phyloP scores from a whole-genome alignment of 805 yeast genomes.

The Ogataea pilisensis region DNA sequence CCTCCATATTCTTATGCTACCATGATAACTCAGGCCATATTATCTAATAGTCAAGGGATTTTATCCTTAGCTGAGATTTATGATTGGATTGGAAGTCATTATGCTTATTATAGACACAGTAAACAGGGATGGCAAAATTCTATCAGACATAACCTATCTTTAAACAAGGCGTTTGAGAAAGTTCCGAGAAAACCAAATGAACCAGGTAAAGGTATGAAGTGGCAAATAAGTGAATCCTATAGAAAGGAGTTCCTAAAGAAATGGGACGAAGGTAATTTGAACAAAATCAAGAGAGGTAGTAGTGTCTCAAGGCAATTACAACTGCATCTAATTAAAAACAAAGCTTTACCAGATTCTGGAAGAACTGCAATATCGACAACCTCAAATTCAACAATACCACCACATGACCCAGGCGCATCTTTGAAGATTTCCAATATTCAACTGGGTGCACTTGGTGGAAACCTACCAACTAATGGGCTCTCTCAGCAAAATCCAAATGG shows the following conservation, averaged over 20 bases:
- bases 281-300: constrained; percentile 74
- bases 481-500: not conserved
- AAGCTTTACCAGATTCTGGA: constrained; percentile 46
- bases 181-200: constrained; percentile 94
- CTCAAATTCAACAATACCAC: not conserved
- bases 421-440: constrained; percentile 1
- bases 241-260: constrained; percentile 80
- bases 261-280: constrained; percentile 69
- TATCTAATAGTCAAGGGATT: constrained; percentile 83
- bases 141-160: constrained; percentile 88
- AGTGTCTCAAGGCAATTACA: constrained; percentile 78
- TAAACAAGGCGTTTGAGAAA: constrained; percentile 96
- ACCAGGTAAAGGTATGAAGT: constrained; percentile 99
- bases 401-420: not conserved
- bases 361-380: constrained; percentile 19
- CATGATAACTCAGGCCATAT: constrained; percentile 95
- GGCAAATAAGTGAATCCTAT: constrained; percentile 89
- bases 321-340: constrained; percentile 62
- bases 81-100: constrained; percentile 81
- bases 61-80: constrained; percentile 89
- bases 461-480: not conserved
- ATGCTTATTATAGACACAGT: constrained; percentile 86
- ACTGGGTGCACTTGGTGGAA: not conserved
- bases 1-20: constrained; percentile 98
- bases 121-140: constrained; percentile 99